Evolutionary conservation across 495 filamentous ascomycete species (phyloP), one percentile per base, ranked within the genome.

Genomic region (Parathielavia appendiculata): DNA sequence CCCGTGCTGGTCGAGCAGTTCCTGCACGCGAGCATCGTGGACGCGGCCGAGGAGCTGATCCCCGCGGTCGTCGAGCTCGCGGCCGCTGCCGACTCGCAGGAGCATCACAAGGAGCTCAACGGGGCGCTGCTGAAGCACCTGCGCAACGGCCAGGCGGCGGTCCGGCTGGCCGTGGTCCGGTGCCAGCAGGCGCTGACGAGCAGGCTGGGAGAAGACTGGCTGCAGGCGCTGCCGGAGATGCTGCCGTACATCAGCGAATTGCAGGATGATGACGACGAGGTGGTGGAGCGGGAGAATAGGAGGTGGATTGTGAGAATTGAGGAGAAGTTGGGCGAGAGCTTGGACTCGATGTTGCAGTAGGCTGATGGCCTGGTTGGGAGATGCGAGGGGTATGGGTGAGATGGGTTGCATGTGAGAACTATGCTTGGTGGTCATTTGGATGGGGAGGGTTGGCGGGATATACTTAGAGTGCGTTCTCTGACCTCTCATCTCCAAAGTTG

Each of bases 211-310:
- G 90, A 97, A 64, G 93, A 97, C 62, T 97, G 95, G 95, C 71
- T 97, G 58, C 80, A 83, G 2, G 77, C 92, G 70, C 72, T 97
- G 69, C 89, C 92, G 0, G 92, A 98, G 79, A 96, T 96, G 85
- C 75, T 97, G 63, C 93, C 93, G 35, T 88, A 89, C 54, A 93
- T 98, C 51, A 92, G 87, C 59, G 93, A 98, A 73, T 66, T 95
- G 60, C 87, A 93, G 76, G 95, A 98, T 71, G 93, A 98, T 70
- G 93, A 96, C 61, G 90, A 97, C 61, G 92, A 97, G 72, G 76
- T 71, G 23, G 92, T 98, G 40, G 93, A 97, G 78, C 75, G 84
- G 63, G 92, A 96, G 76, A 89, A 89, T 10, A 78, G 87, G 67
- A 80, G 83, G 56, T 93, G 92, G 90, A 89, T 96, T 59, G 83